phyloP scores from a whole-genome alignment of 2,329 filamentous ascomycete genomes.

The Colletotrichum cordylinicola region DNA sequence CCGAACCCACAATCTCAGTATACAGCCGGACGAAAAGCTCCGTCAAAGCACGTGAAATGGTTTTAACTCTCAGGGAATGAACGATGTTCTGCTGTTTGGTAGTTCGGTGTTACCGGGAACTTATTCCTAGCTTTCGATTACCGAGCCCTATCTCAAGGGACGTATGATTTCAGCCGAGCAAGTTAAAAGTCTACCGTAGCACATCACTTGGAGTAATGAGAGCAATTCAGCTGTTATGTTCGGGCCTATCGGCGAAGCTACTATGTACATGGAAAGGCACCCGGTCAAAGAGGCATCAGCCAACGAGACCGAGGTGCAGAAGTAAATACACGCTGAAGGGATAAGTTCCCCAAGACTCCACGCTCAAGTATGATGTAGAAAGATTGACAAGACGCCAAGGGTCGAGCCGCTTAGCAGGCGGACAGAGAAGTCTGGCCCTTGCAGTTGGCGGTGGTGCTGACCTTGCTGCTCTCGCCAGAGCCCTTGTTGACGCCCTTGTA shows the following conservation, averaged over 20 bases:
- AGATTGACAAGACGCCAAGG: rapidly evolving
- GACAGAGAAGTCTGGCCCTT: conserved; percentile 20
- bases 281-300: not conserved
- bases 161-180: not conserved
- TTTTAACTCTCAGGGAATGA: not conserved
- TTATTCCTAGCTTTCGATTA: not conserved
- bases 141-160: not conserved
- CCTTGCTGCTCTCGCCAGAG: conserved; percentile 17
- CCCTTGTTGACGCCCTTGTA: conserved; percentile 24
- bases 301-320: not conserved
- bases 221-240: not conserved
- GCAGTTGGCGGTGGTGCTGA: conserved; percentile 23
- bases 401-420: not conserved
- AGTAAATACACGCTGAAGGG: conserved; percentile 3
- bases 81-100: not conserved
- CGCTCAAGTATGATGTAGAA: not conserved
- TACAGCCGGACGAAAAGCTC: not conserved
- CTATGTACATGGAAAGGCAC: conserved; percentile 15
- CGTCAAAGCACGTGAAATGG: not conserved
- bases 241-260: not conserved
- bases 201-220: not conserved
- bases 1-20: not conserved
- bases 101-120: rapidly evolving
- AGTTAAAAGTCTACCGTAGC: not conserved
- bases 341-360: not conserved